A percentile compares a stretch with the other conserved stretches of the same genome.
phyloP scores from a whole-genome alignment of 139 green algal species.

The Chlorella sorokiniana region DNA sequence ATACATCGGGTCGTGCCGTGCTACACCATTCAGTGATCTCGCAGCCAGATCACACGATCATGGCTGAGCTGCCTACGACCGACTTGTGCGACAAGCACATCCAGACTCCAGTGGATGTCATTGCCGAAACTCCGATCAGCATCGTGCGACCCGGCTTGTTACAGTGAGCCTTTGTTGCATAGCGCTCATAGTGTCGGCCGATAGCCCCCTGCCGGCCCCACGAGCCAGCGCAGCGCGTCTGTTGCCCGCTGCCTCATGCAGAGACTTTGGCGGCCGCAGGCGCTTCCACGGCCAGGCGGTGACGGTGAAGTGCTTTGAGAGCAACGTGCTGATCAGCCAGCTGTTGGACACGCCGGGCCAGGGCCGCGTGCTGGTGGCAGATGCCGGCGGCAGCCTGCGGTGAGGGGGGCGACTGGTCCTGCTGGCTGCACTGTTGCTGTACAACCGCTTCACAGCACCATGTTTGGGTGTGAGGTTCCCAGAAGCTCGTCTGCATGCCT shows the following conservation, averaged over 20 bases:
- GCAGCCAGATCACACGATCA: too few species aligned
- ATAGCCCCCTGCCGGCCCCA: too few species aligned
- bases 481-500: too few species aligned
- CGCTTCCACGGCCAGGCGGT: constrained; percentile 68
- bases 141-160: constrained; percentile 18
- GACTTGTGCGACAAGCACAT: constrained; percentile 16
- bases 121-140: neutral
- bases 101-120: neutral
- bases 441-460: neutral
- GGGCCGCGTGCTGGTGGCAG: constrained; percentile 89
- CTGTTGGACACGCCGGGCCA: constrained; percentile 78
- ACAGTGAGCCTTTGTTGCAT: neutral
- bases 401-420: constrained; percentile 59
- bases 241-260: constrained; percentile 27
- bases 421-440: neutral
- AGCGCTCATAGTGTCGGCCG: too few species aligned
- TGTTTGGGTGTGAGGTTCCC: neutral
- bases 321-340: constrained; percentile 90
- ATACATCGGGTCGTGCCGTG: too few species aligned
- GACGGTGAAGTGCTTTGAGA: constrained; percentile 91
- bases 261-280: constrained; percentile 74
- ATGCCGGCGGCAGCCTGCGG: constrained; percentile 83
- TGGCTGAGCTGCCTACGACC: neutral
- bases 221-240: neutral
- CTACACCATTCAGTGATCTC: too few species aligned